These are phyloP conservation scores for Fraxinus angustifolia DNA, from an alignment of 305 asterid genomes.

Conservation along the genomic window DNA sequence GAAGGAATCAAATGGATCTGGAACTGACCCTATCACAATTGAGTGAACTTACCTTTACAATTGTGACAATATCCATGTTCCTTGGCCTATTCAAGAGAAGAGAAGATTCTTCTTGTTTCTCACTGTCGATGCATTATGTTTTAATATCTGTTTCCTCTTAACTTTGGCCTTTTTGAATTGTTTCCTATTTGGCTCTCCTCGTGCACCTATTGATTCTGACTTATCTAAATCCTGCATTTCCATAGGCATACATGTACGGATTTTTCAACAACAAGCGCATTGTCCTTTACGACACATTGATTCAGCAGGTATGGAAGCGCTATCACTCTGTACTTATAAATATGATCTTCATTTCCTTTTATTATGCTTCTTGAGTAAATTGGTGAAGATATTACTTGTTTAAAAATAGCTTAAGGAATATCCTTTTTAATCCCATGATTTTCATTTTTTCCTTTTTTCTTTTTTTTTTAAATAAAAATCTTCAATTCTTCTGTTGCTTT, in stretches of 20 bases:
- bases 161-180: neutral
- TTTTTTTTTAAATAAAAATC: neutral
- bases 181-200: conserved; percentile 2
- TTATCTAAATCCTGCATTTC: conserved; percentile 20
- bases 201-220: conserved; percentile 7
- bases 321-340: neutral
- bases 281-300: conserved; percentile 90
- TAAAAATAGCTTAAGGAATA: neutral
- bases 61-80: neutral
- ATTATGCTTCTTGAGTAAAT: neutral
- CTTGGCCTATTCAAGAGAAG: neutral
- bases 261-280: conserved; percentile 93
- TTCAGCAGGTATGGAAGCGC: conserved; percentile 77
- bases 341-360: neutral
- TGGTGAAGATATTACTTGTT: neutral
- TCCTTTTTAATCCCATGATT: neutral
- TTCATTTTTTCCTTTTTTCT: neutral
- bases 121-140: neutral
- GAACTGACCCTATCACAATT: neutral
- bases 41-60: neutral
- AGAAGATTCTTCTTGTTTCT: conserved; percentile 10
- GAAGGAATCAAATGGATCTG: neutral
- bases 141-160: neutral
- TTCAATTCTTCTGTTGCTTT: neutral
- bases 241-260: conserved; percentile 98